Conservation (phyloP, 2,329 filamentous ascomycete species). For the Incumbomyces lentus region DNA sequence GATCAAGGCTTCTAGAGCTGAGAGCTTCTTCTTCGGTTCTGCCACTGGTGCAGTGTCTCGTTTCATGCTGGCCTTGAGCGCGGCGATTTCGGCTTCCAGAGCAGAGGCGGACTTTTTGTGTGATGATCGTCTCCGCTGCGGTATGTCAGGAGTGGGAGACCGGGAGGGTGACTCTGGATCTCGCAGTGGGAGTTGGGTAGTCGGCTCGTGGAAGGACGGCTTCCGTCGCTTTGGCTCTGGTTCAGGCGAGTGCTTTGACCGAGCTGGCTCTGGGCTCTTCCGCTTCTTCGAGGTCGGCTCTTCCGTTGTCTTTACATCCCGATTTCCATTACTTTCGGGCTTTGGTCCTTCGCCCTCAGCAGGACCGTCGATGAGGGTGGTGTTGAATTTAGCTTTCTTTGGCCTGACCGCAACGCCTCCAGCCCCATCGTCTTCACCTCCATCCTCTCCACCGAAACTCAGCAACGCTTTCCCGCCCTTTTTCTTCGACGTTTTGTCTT, state of each 20-base stretch:
- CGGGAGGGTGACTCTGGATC: conserved; percentile 33
- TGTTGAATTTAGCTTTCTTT: conserved; percentile 40
- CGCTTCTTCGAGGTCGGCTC: conserved; percentile 1
- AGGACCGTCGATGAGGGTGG: conserved; percentile 31
- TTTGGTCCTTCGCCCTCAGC: conserved; percentile 7
- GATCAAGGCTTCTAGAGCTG: conserved; percentile 39
- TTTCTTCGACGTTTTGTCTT: conserved; percentile 31
- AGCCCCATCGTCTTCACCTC: conserved; percentile 26
- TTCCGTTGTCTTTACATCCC: conserved; percentile 1
- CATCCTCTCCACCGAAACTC: conserved; percentile 38
- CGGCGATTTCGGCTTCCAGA: conserved; percentile 34
- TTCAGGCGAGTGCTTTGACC: conserved; percentile 17
- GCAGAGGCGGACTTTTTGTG: conserved; percentile 18
- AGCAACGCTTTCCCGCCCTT: conserved; percentile 35
- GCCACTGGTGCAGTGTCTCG: conserved; percentile 27
- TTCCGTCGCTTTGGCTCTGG: conserved; percentile 23
- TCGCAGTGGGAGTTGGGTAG: conserved; percentile 34
- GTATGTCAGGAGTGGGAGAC: conserved; percentile 20
- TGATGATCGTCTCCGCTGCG: conserved; percentile 27
- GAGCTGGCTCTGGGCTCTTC: conserved; percentile 23
- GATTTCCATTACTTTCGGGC: conserved; percentile 1
- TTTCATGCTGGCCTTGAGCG: conserved; percentile 39
- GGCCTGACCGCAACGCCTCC: conserved; percentile 28
- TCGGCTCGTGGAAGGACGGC: conserved; percentile 32
- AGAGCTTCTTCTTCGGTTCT: conserved; percentile 30